A percentile compares a stretch with the other conserved stretches of the same genome.
phyloP scores from a whole-genome alignment of 768 basidiomycete genomes.

The Mycena galopus region DNA sequence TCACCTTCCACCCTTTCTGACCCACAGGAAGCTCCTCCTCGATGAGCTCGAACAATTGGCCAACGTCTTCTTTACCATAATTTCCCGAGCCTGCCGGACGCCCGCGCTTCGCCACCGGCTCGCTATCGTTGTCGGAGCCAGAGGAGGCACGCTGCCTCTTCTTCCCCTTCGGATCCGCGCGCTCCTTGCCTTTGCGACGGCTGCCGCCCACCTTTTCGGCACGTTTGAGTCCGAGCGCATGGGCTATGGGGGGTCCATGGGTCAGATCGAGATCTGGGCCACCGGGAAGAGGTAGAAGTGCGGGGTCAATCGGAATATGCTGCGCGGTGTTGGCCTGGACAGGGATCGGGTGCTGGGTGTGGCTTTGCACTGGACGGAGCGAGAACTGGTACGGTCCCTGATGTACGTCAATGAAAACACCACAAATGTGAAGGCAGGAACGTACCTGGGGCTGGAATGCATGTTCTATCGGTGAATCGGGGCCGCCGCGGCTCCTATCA shows the following conservation, averaged over 20 bases:
- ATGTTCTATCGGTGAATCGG: conserved; percentile 6
- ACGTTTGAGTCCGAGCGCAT: neutral
- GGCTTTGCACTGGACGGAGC: neutral
- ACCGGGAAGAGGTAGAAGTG: neutral
- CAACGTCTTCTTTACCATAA: neutral
- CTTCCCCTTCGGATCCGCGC: conserved; percentile 3
- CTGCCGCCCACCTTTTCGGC: too few species aligned
- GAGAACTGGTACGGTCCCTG: conserved; percentile 1
- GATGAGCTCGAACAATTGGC: neutral
- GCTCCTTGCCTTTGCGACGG: neutral
- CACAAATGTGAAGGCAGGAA: neutral
- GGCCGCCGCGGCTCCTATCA: conserved; percentile 1
- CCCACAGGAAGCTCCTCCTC: neutral
- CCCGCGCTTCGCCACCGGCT: too few species aligned
- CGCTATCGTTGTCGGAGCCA: neutral
- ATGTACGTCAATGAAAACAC: neutral
- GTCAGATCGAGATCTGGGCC: neutral
- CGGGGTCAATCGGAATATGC: conserved; percentile 7
- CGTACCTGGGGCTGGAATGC: neutral
- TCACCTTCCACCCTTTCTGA: neutral
- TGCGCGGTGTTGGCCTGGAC: neutral
- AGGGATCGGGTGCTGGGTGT: neutral
- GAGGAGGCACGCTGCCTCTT: conserved; percentile 6
- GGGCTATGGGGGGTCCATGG: neutral
- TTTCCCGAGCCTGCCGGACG: conserved; percentile 1